Base-by-base conservation (phyloP, 345 rosid species). In the Physaria fendleri region DNA sequence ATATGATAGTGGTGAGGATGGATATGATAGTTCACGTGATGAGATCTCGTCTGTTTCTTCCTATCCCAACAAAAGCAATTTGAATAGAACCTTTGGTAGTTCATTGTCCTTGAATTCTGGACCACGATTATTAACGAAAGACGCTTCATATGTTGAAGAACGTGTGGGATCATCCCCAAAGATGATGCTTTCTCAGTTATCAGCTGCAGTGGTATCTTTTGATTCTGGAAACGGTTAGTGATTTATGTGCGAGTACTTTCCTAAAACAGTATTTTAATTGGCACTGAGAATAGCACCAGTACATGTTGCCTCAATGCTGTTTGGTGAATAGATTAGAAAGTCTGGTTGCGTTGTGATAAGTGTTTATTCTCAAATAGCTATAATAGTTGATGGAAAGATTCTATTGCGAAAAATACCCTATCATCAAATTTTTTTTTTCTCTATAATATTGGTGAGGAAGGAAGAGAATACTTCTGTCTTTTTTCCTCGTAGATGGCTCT, bases 1-100 rank as follows among this genome's bases (percentile, higher is more conserved):
- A 67, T 73, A 77, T 56, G 88, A 87, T 39, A 81, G 77, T 61
- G 75, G 75, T 53, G 95, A 85, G 67, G 95, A 89, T 59, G 99
- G 88, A 15, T 85, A 87, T 73, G 94, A 85, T 49, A 93, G 99
- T 78, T 85, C 91, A 52, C 82, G 83, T 51, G 99, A 93, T 82
- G 99, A 87, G 74, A 66, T 83, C 53, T 85, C 85, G 24, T 87
- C 97, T 64, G 82, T 89, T 74, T 93, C 97, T 35, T 89, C 97
- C 47, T 93, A 74, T 71, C 77, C 69, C 10, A 51, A 62, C 37
- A 87, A 76, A 82, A 90, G 88, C 77, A 78, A 66, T 64, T 15
- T 85, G 59, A 74, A 74, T 66, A 82, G 75, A 54, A 56, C 75
- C 33, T 87, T 93, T 71, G 88, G 95, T 52, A 83, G 94, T 79